A percentile compares a stretch with the other conserved stretches of the same genome.
phyloP scores from a whole-genome alignment of 2,329 filamentous ascomycete species.

The Epichloe festucae region DNA sequence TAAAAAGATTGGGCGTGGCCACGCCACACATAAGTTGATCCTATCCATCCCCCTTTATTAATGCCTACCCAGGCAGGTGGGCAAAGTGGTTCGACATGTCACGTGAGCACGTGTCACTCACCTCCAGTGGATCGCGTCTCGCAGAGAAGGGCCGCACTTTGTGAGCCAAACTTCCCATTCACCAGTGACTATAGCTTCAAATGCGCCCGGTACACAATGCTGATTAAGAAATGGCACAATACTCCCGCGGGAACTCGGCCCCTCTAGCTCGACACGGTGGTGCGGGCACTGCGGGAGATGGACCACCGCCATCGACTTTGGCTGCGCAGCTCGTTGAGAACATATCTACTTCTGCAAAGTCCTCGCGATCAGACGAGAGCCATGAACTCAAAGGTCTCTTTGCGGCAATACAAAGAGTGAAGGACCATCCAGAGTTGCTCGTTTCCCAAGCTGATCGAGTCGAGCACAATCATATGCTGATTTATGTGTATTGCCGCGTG shows the following conservation, averaged over 20 bases:
- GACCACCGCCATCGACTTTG: constrained; percentile 62
- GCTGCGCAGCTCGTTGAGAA: constrained; percentile 80
- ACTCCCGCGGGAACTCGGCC: constrained; percentile 10
- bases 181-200: not conserved
- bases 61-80: too few relatives aligned
- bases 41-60: too few relatives aligned
- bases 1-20: too few relatives aligned
- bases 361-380: constrained; percentile 50
- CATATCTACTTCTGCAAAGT: constrained; percentile 51
- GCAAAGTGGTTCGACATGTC: not conserved
- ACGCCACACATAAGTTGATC: too few relatives aligned
- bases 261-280: constrained; percentile 8
- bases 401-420: constrained; percentile 39
- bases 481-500: constrained; percentile 71
- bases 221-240: constrained; percentile 16
- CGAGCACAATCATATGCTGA: constrained; percentile 70
- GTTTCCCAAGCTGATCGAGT: constrained; percentile 52
- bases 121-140: not conserved
- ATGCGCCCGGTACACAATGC: constrained; percentile 12
- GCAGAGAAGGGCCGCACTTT: not conserved
- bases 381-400: constrained; percentile 64
- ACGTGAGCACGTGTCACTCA: constrained; percentile 5
- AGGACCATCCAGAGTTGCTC: constrained; percentile 38
- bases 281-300: constrained; percentile 10
- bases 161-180: not conserved